Evolutionary conservation across 2,329 filamentous ascomycete genomes (phyloP).

Genomic region (Ophiosphaerella narmari): DNA sequence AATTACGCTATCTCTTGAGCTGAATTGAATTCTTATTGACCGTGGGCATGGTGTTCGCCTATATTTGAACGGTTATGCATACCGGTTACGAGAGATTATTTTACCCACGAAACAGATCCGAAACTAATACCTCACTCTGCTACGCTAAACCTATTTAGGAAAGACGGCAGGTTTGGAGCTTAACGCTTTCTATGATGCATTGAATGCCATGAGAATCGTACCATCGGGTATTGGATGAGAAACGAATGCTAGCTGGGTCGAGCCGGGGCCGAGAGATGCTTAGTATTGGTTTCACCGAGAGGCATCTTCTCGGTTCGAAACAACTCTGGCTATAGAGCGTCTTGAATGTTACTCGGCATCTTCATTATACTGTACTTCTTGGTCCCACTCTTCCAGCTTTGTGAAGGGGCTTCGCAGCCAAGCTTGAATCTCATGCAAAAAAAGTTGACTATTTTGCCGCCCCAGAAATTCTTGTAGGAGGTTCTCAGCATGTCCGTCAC

Average conservation of each 20-base stretch:
- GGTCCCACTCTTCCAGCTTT: conserved; percentile 78
- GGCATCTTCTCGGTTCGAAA: background rate
- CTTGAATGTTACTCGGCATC: conserved; percentile 6
- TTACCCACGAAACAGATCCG: conserved; percentile 3
- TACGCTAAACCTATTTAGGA: background rate
- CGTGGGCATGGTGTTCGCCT: background rate
- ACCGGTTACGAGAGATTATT: background rate
- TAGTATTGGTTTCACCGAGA: too few relatives aligned
- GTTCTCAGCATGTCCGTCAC: conserved; percentile 76
- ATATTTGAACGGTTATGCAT: background rate
- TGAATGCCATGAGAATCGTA: too few relatives aligned
- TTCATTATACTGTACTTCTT: conserved; percentile 70
- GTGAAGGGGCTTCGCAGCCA: conserved; percentile 83
- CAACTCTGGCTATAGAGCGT: background rate
- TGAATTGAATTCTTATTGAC: too few relatives aligned
- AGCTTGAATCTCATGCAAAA: conserved; percentile 81
- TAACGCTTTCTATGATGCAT: too few relatives aligned
- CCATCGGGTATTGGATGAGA: too few relatives aligned
- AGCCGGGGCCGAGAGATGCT: too few relatives aligned
- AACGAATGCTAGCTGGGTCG: too few relatives aligned
- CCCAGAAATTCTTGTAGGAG: conserved; percentile 80
- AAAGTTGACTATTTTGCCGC: conserved; percentile 70
- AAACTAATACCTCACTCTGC: conserved; percentile 1
- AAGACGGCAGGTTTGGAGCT: background rate
- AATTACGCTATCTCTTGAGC: too few relatives aligned